phyloP scores from a whole-genome alignment of 768 basidiomycete genomes.

The Boletus speciosus region DNA sequence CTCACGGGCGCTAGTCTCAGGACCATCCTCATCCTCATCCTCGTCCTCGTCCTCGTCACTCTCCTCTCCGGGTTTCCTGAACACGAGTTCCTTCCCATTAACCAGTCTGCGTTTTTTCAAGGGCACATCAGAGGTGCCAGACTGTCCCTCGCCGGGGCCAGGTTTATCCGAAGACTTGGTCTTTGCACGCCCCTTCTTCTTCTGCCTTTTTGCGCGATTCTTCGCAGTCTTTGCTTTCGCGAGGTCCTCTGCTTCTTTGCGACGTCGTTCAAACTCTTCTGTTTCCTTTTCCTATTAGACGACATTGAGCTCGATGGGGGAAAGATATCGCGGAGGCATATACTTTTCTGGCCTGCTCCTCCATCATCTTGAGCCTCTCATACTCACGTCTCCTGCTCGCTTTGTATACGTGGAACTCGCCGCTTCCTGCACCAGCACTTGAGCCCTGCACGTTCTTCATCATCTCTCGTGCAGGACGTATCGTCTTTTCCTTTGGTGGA shows the following conservation, averaged over 20 bases:
- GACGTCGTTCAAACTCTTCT: slow-evolving; percentile 72
- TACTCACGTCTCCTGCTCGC: slow-evolving; percentile 92
- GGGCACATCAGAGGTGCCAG: slow-evolving; percentile 37
- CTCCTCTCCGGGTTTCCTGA: slow-evolving; percentile 51
- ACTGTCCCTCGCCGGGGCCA: slow-evolving; percentile 24
- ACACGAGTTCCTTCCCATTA: slow-evolving; percentile 68
- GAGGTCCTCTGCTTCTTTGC: slow-evolving; percentile 62
- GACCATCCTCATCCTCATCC: slow-evolving; percentile 32
- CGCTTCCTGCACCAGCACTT: slow-evolving; percentile 94
- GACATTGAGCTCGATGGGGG: background rate
- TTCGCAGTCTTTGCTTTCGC: slow-evolving; percentile 91
- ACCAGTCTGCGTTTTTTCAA: slow-evolving; percentile 81
- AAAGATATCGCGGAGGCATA: slow-evolving; percentile 15
- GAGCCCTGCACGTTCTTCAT: slow-evolving; percentile 99
- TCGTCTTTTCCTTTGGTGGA: slow-evolving; percentile 77
- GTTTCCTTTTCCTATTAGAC: slow-evolving; percentile 59
- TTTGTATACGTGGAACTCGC: slow-evolving; percentile 99
- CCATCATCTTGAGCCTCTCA: slow-evolving; percentile 87
- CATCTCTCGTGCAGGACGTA: slow-evolving; percentile 86
- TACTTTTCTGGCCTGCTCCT: slow-evolving; percentile 77
- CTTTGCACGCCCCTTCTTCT: slow-evolving; percentile 79
- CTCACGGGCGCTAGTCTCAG: background rate
- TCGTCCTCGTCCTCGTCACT: slow-evolving; percentile 43
- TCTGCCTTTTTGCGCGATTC: slow-evolving; percentile 90
- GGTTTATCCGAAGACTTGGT: slow-evolving; percentile 33